phyloP scores from a whole-genome alignment of 306 rosid species.

The Parietaria judaica region DNA sequence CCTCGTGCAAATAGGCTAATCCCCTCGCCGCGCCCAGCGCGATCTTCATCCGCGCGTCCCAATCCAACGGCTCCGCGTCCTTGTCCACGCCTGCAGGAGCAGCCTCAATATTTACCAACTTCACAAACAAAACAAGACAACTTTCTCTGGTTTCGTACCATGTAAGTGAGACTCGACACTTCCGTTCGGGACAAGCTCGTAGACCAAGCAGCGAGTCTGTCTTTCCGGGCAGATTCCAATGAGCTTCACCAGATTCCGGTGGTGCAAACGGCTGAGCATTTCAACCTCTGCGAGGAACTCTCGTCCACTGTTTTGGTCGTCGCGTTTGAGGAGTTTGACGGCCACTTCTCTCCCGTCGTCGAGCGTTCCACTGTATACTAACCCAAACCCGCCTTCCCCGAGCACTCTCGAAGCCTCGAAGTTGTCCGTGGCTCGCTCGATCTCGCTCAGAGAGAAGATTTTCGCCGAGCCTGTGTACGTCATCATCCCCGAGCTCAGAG shows the following conservation, averaged over 20 bases:
- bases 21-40: constrained; percentile 97
- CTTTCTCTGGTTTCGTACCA: constrained; percentile 38
- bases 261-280: constrained; percentile 96
- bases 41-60: constrained; percentile 85
- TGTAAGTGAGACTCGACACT: constrained; percentile 94
- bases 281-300: constrained; percentile 98
- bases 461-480: constrained; percentile 70
- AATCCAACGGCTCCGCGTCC: constrained; percentile 71
- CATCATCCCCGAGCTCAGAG: constrained; percentile 43
- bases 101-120: background rate
- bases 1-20: constrained; percentile 90
- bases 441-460: constrained; percentile 58
- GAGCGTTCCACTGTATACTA: constrained; percentile 65
- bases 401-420: constrained; percentile 76
- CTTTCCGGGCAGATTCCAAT: constrained; percentile 82
- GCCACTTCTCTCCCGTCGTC: constrained; percentile 87
- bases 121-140: background rate
- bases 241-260: constrained; percentile 79
- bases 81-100: constrained; percentile 60
- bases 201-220: constrained; percentile 75
- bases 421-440: constrained; percentile 69
- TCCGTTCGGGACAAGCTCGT: constrained; percentile 94
- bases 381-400: constrained; percentile 99
- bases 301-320: constrained; percentile 72
- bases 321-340: constrained; percentile 86